phyloP scores from a whole-genome alignment of 2,329 filamentous ascomycete species.

The Nemania sp. region DNA sequence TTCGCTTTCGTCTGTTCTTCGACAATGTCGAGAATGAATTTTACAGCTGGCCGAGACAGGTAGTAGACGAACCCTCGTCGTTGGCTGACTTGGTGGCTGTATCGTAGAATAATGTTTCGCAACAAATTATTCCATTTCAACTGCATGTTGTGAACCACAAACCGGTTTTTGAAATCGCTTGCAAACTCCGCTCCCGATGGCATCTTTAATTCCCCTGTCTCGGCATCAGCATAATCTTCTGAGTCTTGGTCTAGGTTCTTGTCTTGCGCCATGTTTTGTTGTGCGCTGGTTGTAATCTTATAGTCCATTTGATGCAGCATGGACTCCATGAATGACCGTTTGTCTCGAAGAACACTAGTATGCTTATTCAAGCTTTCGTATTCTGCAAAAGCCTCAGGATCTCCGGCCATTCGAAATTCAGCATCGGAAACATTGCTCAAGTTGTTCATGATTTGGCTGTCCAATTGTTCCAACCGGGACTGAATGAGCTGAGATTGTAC shows the following conservation, averaged over 20 bases:
- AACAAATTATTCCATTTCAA: conserved; percentile 98
- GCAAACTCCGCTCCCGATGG: conserved; percentile 79
- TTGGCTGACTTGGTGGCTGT: conserved; percentile 96
- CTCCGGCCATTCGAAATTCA: conserved; percentile 67
- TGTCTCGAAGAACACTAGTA: conserved; percentile 59
- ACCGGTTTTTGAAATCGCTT: conserved; percentile 96
- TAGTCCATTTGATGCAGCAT: conserved; percentile 58
- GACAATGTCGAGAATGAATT: conserved; percentile 97
- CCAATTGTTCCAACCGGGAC: conserved; percentile 76
- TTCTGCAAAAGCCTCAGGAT: conserved; percentile 58
- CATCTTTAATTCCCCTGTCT: conserved; percentile 66
- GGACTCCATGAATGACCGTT: conserved; percentile 61
- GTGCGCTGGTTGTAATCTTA: conserved; percentile 41
- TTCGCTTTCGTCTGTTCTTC: conserved; percentile 87
- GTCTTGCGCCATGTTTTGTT: conserved; percentile 28
- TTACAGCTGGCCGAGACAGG: conserved; percentile 91
- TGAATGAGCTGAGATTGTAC: conserved; percentile 88
- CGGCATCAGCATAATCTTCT: conserved; percentile 52
- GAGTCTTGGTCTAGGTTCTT: conserved; percentile 40
- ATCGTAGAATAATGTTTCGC: conserved; percentile 93
- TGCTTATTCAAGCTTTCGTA: conserved; percentile 64
- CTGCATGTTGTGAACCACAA: conserved; percentile 97
- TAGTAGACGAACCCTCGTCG: conserved; percentile 97
- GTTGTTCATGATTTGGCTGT: conserved; percentile 77
- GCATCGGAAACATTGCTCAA: conserved; percentile 73